These are phyloP conservation scores for Rhodomyrtus psidioides DNA, from an alignment of 441 rosid species.

Conservation along the genomic window DNA sequence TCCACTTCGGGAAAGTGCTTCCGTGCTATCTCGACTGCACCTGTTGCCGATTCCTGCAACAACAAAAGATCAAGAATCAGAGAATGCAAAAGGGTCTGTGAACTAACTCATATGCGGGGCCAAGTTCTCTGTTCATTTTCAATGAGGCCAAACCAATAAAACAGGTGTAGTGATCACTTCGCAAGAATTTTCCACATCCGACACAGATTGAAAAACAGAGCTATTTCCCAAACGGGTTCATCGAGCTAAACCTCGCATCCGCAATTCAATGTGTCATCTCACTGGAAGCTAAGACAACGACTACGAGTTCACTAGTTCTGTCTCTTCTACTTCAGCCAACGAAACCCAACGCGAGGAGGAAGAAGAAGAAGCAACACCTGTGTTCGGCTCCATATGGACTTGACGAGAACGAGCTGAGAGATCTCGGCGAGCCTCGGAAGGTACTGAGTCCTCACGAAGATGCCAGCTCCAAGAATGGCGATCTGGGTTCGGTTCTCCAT, in stretches of 20 bases:
- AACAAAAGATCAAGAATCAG: not conserved
- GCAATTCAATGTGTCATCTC: not conserved
- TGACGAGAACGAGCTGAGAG: conserved; percentile 58
- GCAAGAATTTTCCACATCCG: not conserved
- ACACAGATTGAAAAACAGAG: not conserved
- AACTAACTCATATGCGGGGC: not conserved
- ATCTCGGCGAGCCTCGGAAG: conserved; percentile 83
- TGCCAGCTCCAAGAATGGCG: conserved; percentile 86
- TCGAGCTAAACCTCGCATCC: not conserved
- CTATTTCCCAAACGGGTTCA: not conserved
- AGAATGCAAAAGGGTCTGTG: not conserved
- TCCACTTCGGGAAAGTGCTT: conserved; percentile 72
- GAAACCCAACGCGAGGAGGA: not conserved
- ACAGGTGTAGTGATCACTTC: not conserved
- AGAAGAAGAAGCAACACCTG: conserved; percentile 32
- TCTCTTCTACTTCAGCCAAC: not conserved
- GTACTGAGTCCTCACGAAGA: conserved; percentile 87
- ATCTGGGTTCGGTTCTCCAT: conserved; percentile 52
- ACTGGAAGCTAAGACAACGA: not conserved
- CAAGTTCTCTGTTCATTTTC: not conserved
- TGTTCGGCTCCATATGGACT: conserved; percentile 85
- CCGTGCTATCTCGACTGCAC: conserved; percentile 67
- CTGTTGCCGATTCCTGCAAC: conserved; percentile 69
- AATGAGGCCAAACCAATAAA: not conserved
- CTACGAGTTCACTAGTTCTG: not conserved